Percentiles rank a stretch among this genome's conserved stretches.
These are phyloP conservation scores for Dioscorea alata DNA, from an alignment of 106 monocot genomes.

Conservation along the genomic window DNA sequence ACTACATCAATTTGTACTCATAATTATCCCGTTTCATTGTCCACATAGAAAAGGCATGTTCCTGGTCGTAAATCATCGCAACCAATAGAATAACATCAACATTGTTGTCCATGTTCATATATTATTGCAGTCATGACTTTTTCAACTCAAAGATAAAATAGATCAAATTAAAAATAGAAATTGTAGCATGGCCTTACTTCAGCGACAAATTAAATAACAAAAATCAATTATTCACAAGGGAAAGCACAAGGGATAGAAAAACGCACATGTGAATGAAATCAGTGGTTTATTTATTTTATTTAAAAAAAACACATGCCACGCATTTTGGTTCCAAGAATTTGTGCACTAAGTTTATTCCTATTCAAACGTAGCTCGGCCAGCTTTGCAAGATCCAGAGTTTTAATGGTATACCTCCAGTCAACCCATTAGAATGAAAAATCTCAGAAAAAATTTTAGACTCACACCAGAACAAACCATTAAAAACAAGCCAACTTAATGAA, in stretches of 20 bases:
- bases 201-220: not conserved
- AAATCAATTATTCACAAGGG: not conserved
- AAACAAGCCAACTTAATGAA: constrained; percentile 5
- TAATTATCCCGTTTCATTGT: not conserved
- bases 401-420: constrained; percentile 68
- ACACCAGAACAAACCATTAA: not conserved
- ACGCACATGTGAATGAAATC: too few species aligned
- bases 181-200: too few species aligned
- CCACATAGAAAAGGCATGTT: too few species aligned
- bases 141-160: not conserved
- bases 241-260: not conserved
- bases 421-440: constrained; percentile 70
- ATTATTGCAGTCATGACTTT: not conserved
- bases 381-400: constrained; percentile 54
- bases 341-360: constrained; percentile 64
- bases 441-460: not conserved
- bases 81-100: too few species aligned
- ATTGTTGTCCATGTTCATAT: too few species aligned
- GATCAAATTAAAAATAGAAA: not conserved
- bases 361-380: constrained; percentile 59
- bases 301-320: constrained; percentile 29
- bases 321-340: constrained; percentile 38
- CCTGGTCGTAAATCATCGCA: too few species aligned
- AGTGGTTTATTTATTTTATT: too few species aligned
- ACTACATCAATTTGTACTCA: not conserved